Evolutionary conservation across 2,329 filamentous ascomycete genomes (phyloP), one percentile per base, ranked within the genome.

Genomic region (Nothopassalora personata): DNA sequence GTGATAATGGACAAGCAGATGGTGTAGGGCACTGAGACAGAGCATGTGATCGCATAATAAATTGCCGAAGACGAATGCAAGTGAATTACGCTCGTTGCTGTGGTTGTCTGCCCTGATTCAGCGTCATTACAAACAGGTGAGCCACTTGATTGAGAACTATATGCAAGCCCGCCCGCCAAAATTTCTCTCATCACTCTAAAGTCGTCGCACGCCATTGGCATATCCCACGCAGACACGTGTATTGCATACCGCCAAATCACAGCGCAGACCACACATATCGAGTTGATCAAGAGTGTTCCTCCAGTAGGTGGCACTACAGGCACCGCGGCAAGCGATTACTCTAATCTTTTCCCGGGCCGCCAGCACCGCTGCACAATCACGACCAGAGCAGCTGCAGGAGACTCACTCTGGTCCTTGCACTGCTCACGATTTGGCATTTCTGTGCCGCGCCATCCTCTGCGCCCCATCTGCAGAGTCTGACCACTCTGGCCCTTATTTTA

Each of bases 401-500:
- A 51, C 49, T 51, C 49, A 51, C 27, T 51, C 49, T 51, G 28
- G 30, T 51, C 49, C 49, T 19, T 51, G 47, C 47, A 50, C 23
- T 47, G 46, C 46, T 49, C 46, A 49, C 46, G 28, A 27, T 49
- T 49, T 49, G 46, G 46, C 46, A 49, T 28, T 19, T n/a, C 46
- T 49, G 30, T 51, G 49, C 23, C 30, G 34, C 27, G 30, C 30
- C 30, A 31, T 51, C 23, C 30, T 13, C 49, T n/a, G 30, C 49
- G 49, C 7, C n/a, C 30, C 10, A 15, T 10, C 49, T 34, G 49
- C 49, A 51, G 28, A 11, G 23, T 51, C 49, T 51, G 49, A 51
- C 49, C 49, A 19, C 46, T 49, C 30, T 30, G 49, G 30, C 23
- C 49, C 27, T 13, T 51, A 51, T 28, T 51, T 51, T 31, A 31